phyloP scores from a whole-genome alignment of 2,329 filamentous ascomycete species.

The Fusarium subtropicale region DNA sequence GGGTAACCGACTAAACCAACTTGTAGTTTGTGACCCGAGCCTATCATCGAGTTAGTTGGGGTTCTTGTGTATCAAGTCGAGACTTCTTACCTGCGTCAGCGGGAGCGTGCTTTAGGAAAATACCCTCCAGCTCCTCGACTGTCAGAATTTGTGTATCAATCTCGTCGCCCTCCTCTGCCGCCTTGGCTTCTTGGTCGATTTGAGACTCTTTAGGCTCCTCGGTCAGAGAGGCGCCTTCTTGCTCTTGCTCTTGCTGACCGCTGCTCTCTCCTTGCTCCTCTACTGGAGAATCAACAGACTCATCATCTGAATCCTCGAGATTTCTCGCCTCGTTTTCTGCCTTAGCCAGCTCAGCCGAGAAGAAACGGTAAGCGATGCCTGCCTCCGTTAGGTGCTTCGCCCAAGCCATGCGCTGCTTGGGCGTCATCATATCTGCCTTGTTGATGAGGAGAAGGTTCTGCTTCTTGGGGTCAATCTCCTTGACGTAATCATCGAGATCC shows the following conservation, averaged over 20 bases:
- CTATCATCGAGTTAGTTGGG: conserved; percentile 48
- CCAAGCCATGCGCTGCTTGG: conserved; percentile 84
- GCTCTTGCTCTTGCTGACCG: conserved; percentile 42
- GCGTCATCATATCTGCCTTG: conserved; percentile 99
- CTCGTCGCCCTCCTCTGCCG: conserved; percentile 51
- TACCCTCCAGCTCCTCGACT: conserved; percentile 89
- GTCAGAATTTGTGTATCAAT: conserved; percentile 84
- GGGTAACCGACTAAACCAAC: conserved; percentile 97
- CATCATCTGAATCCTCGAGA: conserved; percentile 59
- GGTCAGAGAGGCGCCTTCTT: conserved; percentile 39
- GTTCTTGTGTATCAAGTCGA: not conserved
- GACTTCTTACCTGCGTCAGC: conserved; percentile 61
- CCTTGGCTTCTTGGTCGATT: conserved; percentile 34
- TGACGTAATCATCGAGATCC: conserved; percentile 93
- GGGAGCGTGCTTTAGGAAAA: conserved; percentile 81
- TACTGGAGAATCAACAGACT: conserved; percentile 48
- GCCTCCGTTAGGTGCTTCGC: conserved; percentile 85
- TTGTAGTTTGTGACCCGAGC: conserved; percentile 74
- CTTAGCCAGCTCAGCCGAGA: conserved; percentile 92
- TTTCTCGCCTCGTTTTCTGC: conserved; percentile 83
- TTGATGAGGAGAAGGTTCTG: conserved; percentile 94
- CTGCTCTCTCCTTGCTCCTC: conserved; percentile 46
- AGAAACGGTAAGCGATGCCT: conserved; percentile 92
- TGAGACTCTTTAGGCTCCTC: conserved; percentile 48
- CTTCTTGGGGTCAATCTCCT: conserved; percentile 89